Conservation (phyloP, 2,329 filamentous ascomycete genomes). For the Ophiocordyceps sinensis region DNA sequence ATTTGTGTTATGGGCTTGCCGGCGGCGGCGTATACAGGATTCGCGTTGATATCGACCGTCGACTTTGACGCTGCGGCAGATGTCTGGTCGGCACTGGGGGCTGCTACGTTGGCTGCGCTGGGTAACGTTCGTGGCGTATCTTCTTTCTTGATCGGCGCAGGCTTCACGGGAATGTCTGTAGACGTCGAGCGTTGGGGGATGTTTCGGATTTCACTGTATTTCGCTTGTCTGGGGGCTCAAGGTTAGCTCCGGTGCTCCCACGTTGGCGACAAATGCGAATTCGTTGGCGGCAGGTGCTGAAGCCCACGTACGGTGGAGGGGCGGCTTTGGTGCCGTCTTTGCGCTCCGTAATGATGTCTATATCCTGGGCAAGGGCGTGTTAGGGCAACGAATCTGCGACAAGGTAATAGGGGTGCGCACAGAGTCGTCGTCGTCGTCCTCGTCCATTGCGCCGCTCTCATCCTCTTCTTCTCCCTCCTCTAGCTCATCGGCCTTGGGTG, state of each 20-base stretch:
- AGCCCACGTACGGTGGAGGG: constrained; percentile 36
- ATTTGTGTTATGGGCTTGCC: constrained; percentile 72
- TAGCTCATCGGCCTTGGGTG: constrained; percentile 35
- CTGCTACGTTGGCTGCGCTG: constrained; percentile 14
- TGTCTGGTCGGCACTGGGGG: constrained; percentile 35
- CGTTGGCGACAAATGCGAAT: background rate
- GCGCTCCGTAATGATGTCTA: constrained; percentile 53
- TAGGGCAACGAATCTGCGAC: background rate
- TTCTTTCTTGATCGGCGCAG: constrained; percentile 31
- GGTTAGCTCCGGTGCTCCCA: background rate
- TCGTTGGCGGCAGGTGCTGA: background rate
- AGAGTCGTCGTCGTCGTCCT: constrained; percentile 39
- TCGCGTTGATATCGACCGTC: constrained; percentile 70
- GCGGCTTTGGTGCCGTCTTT: constrained; percentile 49
- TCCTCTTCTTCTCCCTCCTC: constrained; percentile 53
- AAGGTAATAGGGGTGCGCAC: constrained; percentile 5
- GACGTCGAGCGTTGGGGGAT: constrained; percentile 46
- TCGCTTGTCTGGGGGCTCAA: constrained; percentile 31
- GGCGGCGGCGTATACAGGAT: constrained; percentile 61
- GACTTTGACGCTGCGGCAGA: constrained; percentile 61
- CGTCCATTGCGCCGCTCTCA: constrained; percentile 44
- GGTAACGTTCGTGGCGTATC: constrained; percentile 17
- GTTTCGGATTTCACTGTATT: constrained; percentile 51
- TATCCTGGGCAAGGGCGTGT: constrained; percentile 30
- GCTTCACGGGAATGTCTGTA: constrained; percentile 33